Evolutionary conservation across 495 filamentous ascomycete genomes (phyloP), one percentile per base, ranked within the genome.

Genomic region (Apiosordaria backusii): DNA sequence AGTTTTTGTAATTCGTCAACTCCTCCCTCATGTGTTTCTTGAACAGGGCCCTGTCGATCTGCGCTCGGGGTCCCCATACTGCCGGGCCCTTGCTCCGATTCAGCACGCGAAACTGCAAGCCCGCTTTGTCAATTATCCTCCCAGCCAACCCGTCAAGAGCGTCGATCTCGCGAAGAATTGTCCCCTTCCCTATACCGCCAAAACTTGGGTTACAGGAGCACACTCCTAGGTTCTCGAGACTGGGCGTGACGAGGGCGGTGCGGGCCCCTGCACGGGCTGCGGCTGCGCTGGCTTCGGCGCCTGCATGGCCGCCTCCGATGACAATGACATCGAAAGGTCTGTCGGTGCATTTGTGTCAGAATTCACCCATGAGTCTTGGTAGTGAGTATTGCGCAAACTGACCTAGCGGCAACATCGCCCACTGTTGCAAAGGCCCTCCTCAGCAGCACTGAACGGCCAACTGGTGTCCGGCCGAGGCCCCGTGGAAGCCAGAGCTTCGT

Each of bases 191-290:
- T 70, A 99, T 99, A 35, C 95, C 95, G 57, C 95, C 95, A 75
- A 99, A 96, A 65, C 90, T 95, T 26, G 95, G 95, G 77, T 99
- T 99, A 81, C 95, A 99, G 61, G 94, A 97, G 79, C 96, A 98
- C 22, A 94, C 90, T 45, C 95, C 95, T 26, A 99, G 89, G 71
- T 97, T 97, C 60, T 92, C 87, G 63, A 93, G 73, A 64, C 87
- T 90, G 59, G 91, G 93, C 4, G 95, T 99, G 50, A 99, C 83
- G 63, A 99, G 85, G 4, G 90, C 93, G 4, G 95, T 99, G 65
- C 88, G 87, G 61, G 96, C 95, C 45, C 95, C 95, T 19, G 90
- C 87, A 27, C 95, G 89, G 45, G 95, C 95, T 5, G 96, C 90
- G 1, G 93, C 96, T n/a, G 95, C 90, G 66, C 90, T 93, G 50